phyloP scores from a whole-genome alignment of 2,329 filamentous ascomycete genomes.

The Trichoderma oligosporum region DNA sequence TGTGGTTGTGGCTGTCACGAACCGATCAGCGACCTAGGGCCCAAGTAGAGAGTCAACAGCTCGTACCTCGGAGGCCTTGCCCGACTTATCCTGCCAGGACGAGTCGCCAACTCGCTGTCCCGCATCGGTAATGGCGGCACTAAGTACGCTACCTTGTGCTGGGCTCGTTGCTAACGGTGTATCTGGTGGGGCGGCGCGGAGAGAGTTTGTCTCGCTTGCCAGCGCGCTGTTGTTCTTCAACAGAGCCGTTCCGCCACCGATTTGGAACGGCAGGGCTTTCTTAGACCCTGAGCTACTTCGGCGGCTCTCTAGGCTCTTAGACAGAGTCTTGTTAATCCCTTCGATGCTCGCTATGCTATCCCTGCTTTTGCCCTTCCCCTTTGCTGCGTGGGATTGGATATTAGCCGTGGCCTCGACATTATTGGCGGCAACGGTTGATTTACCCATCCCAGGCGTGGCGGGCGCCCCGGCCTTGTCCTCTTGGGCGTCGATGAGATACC shows the following conservation, averaged over 20 bases:
- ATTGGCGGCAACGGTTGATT: conserved; percentile 84
- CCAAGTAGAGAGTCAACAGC: conserved; percentile 50
- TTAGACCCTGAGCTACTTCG: conserved; percentile 84
- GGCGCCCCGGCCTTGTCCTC: conserved; percentile 92
- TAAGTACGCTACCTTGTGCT: conserved; percentile 33
- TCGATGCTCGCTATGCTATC: conserved; percentile 58
- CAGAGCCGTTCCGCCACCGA: conserved; percentile 37
- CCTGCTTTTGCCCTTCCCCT: conserved; percentile 43
- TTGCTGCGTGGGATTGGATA: conserved; percentile 50
- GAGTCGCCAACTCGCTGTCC: conserved; percentile 28
- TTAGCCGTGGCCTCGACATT: conserved; percentile 82
- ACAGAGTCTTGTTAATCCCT: conserved; percentile 72
- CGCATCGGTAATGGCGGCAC: conserved; percentile 25
- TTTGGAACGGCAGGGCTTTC: conserved; percentile 61
- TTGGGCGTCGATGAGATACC: conserved; percentile 90
- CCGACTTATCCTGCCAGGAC: conserved; percentile 24
- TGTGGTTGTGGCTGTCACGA: conserved; percentile 23
- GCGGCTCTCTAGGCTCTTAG: conserved; percentile 85
- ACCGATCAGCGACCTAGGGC: conserved; percentile 38
- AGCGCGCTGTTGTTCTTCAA: conserved; percentile 51
- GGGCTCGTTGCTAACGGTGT: conserved; percentile 41
- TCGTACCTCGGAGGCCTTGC: conserved; percentile 50
- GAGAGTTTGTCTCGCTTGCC: conserved; percentile 57
- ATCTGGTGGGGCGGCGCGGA: conserved; percentile 47
- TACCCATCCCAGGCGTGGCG: conserved; percentile 85